Percentiles rank a stretch among this genome's conserved stretches.
Conservation (phyloP, 176 grass and related monocot species). For the Guadua angustifolia region DNA sequence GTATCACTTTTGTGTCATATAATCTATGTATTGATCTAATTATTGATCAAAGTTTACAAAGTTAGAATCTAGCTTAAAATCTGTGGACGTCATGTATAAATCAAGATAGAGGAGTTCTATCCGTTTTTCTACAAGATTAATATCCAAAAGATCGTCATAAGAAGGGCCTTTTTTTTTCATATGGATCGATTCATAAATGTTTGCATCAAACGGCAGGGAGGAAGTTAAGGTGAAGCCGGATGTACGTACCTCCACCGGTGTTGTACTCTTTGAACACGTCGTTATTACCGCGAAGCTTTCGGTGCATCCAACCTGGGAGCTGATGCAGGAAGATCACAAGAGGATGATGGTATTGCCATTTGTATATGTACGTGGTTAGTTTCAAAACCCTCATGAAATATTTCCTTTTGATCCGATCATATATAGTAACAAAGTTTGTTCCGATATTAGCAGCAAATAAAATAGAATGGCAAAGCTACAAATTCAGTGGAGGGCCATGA, state of each 20-base stretch:
- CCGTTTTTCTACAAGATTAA: background rate
- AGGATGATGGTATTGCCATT: background rate
- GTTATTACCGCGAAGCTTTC: slow-evolving; percentile 72
- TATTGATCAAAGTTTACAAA: no score
- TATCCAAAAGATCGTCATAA: background rate
- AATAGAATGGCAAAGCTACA: background rate
- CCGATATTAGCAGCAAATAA: background rate
- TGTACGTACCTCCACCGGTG: slow-evolving; percentile 64
- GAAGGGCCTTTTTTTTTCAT: background rate
- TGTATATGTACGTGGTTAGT: background rate
- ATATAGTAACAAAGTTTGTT: background rate
- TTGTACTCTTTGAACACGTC: slow-evolving; percentile 76
- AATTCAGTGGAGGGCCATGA: background rate
- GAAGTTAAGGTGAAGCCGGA: background rate
- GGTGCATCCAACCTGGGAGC: slow-evolving; percentile 97
- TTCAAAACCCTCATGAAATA: background rate
- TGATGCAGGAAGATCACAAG: slow-evolving; percentile 38
- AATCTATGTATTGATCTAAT: no score
- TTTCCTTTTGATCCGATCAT: background rate
- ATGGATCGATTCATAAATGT: background rate
- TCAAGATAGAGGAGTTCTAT: no score
- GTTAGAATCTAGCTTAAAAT: no score
- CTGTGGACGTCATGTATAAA: no score
- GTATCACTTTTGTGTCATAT: no score
- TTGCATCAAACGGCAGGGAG: background rate